These are phyloP conservation scores for Adansonia grandidieri DNA, from an alignment of 441 rosid species.

Conservation along the genomic window DNA sequence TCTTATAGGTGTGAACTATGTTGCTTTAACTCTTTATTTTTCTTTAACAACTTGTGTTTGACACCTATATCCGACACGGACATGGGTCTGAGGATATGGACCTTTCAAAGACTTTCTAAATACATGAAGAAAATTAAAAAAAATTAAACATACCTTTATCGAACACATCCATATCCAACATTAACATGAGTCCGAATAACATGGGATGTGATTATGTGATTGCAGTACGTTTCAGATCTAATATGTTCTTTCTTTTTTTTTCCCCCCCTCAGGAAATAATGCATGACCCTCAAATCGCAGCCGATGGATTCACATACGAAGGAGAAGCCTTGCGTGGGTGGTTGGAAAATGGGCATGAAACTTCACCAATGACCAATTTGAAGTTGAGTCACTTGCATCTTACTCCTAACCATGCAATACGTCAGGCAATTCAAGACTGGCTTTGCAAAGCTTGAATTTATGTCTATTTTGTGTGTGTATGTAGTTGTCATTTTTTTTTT, in stretches of 20 bases:
- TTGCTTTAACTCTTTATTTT: too few relatives aligned
- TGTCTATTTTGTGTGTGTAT: not conserved
- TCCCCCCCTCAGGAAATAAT: slow-evolving; percentile 61
- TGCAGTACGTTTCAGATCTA: not conserved
- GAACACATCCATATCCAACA: too few relatives aligned
- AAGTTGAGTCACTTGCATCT: slow-evolving; percentile 55
- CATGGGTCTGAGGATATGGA: too few relatives aligned
- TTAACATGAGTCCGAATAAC: too few relatives aligned
- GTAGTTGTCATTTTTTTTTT: not conserved
- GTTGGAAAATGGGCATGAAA: slow-evolving; percentile 61
- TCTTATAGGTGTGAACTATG: not conserved
- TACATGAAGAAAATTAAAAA: too few relatives aligned
- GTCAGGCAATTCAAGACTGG: slow-evolving; percentile 78
- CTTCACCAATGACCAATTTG: slow-evolving; percentile 83
- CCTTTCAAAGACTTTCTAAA: too few relatives aligned
- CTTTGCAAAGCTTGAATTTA: slow-evolving; percentile 53
- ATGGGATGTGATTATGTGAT: not conserved
- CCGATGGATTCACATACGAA: slow-evolving; percentile 79
- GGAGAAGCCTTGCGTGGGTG: slow-evolving; percentile 62
- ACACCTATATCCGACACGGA: too few relatives aligned
- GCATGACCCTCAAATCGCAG: slow-evolving; percentile 80
- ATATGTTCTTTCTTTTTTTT: slow-evolving; percentile 21
- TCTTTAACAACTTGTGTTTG: too few relatives aligned
- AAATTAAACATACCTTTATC: too few relatives aligned
- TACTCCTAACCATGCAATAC: slow-evolving; percentile 63